These are phyloP conservation scores for Hordeum marinum DNA, from an alignment of 176 grass and related monocot species.

Conservation along the genomic window DNA sequence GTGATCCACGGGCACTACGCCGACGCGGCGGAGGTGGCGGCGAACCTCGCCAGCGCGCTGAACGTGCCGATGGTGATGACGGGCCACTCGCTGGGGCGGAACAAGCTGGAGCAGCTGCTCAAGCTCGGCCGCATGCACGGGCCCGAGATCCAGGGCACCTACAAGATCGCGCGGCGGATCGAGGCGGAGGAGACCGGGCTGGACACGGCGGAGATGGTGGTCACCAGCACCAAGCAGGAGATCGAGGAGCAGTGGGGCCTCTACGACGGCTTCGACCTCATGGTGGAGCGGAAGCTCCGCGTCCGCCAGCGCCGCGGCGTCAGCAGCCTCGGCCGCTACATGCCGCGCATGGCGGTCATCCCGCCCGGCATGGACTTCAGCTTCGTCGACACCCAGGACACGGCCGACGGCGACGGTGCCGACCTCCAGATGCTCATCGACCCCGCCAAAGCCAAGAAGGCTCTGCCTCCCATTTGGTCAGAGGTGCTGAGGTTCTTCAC, in stretches of 20 bases:
- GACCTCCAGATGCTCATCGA: constrained; percentile 58
- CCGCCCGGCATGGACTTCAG: constrained; percentile 97
- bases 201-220: constrained; percentile 82
- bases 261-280: constrained; percentile 83
- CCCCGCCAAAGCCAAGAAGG: constrained; percentile 49
- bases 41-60: constrained; percentile 53
- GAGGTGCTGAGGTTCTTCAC: constrained; percentile 89
- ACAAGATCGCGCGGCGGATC: constrained; percentile 59
- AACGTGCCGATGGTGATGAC: constrained; percentile 95
- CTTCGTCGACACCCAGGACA: constrained; percentile 65
- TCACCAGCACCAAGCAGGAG: constrained; percentile 92
- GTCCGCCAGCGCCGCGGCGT: constrained; percentile 56
- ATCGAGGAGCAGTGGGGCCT: constrained; percentile 96
- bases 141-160: constrained; percentile 68
- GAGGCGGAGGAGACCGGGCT: constrained; percentile 82
- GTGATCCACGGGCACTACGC: constrained; percentile 90
- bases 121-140: constrained; percentile 46
- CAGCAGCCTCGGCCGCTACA: constrained; percentile 75
- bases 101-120: constrained; percentile 96
- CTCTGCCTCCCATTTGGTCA: constrained; percentile 86
- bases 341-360: constrained; percentile 96
- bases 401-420: constrained; percentile 38
- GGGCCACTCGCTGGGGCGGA: constrained; percentile 88
- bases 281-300: constrained; percentile 77
- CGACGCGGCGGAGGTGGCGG: constrained; percentile 82